Percentiles rank a stretch among this genome's conserved stretches.
Conservation (phyloP, 352 stramenopile species). For the Phytopythium delawarense region DNA sequence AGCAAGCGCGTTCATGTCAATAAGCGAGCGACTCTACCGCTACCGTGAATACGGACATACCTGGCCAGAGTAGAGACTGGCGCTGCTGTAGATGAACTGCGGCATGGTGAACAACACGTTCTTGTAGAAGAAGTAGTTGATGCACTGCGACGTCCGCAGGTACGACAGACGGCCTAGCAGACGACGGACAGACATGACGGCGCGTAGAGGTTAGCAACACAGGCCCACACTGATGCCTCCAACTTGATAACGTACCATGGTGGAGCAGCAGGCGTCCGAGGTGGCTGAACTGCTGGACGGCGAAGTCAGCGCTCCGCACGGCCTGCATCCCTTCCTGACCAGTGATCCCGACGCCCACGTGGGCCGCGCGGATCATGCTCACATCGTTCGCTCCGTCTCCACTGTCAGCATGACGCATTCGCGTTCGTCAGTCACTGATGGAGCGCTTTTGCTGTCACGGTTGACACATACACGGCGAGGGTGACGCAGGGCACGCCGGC, state of each 20-base stretch:
- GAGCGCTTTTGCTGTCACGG: constrained; percentile 12
- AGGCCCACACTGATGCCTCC: background rate
- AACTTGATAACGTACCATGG: constrained; percentile 21
- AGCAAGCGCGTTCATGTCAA: background rate
- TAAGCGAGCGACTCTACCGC: too few species aligned
- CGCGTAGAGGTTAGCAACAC: too few species aligned
- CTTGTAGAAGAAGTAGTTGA: constrained; percentile 99
- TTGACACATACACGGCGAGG: constrained; percentile 88
- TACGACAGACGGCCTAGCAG: constrained; percentile 91
- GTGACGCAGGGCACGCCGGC: constrained; percentile 72
- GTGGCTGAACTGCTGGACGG: constrained; percentile 81
- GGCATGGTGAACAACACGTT: constrained; percentile 92
- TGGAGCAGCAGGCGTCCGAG: constrained; percentile 66
- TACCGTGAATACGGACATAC: too few species aligned
- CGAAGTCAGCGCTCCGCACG: constrained; percentile 75
- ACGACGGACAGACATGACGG: too few species aligned
- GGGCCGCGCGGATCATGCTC: constrained; percentile 98
- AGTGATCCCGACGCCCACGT: constrained; percentile 97
- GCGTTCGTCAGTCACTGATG: background rate
- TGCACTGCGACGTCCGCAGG: constrained; percentile 91
- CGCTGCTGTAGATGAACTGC: constrained; percentile 85
- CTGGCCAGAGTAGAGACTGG: constrained; percentile 86
- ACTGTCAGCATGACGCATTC: constrained; percentile 29
- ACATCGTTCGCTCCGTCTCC: constrained; percentile 99
- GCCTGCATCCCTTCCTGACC: constrained; percentile 95